A percentile compares a stretch with the other conserved stretches of the same genome.
Evolutionary conservation across 352 stramenopile genomes (phyloP).

Genomic region (Globisporangium middletonii): DNA sequence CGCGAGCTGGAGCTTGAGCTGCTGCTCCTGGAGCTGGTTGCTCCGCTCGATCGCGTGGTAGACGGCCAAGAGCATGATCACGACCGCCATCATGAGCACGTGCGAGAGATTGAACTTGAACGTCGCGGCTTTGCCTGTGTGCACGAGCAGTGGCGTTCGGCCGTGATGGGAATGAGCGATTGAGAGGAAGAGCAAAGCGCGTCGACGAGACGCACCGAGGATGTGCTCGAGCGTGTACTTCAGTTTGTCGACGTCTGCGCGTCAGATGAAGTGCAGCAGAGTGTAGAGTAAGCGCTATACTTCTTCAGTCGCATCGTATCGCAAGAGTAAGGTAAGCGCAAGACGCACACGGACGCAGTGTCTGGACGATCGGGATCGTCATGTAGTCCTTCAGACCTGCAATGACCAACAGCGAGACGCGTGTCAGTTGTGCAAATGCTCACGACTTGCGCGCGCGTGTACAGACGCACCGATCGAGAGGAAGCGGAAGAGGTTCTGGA

Average conservation of each 20-base stretch:
- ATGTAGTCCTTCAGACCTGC: conserved; percentile 61
- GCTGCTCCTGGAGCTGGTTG: conserved; percentile 69
- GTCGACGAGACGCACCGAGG: conserved; percentile 35
- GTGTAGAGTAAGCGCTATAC: too few species aligned
- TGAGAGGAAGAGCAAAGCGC: too few species aligned
- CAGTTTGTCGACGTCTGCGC: conserved; percentile 57
- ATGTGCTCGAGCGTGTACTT: conserved; percentile 65
- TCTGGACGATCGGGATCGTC: conserved; percentile 57
- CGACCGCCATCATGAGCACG: conserved; percentile 74
- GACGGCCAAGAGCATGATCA: conserved; percentile 70
- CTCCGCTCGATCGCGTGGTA: conserved; percentile 71
- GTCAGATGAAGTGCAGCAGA: too few species aligned
- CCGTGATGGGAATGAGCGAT: background rate
- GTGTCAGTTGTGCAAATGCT: background rate
- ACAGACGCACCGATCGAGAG: conserved; percentile 45
- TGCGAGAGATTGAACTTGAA: conserved; percentile 82
- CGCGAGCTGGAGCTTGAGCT: conserved; percentile 40
- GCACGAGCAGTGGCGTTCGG: too few species aligned
- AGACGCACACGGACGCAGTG: conserved; percentile 43
- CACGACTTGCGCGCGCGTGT: background rate
- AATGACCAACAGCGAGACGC: background rate
- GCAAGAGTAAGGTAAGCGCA: too few species aligned
- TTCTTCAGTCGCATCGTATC: too few species aligned
- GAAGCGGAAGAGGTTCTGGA: conserved; percentile 70
- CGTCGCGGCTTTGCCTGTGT: conserved; percentile 47